A percentile compares a stretch with the other conserved stretches of the same genome.
phyloP scores from a whole-genome alignment of 805 yeast species.

The Barnettozyma siamensis region DNA sequence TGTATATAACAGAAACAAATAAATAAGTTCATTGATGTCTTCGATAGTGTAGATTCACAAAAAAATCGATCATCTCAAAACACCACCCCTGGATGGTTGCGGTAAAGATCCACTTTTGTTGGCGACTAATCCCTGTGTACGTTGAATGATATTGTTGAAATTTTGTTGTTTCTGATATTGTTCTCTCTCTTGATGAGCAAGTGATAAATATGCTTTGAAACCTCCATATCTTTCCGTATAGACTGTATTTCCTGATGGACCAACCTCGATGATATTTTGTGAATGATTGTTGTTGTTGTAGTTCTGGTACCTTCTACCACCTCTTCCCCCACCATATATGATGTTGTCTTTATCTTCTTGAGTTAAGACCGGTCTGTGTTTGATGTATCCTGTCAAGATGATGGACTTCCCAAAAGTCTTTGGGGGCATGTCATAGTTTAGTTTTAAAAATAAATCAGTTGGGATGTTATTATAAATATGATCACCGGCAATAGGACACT shows the following conservation, averaged over 20 bases:
- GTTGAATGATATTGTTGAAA: constrained; percentile 11
- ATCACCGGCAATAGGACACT: constrained; percentile 32
- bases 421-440: constrained; percentile 58
- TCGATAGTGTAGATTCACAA: no score
- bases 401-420: constrained; percentile 64
- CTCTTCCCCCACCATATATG: constrained; percentile 39
- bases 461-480: constrained; percentile 33
- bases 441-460: constrained; percentile 34
- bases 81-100: constrained; percentile 22
- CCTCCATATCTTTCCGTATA: constrained; percentile 48
- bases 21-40: not conserved
- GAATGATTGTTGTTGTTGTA: constrained; percentile 25
- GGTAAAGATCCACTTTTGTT: constrained; percentile 10
- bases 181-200: constrained; percentile 15
- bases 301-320: constrained; percentile 24
- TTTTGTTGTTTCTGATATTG: constrained; percentile 14
- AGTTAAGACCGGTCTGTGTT: constrained; percentile 55
- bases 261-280: constrained; percentile 38
- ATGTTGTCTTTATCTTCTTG: constrained; percentile 65
- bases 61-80: constrained; percentile 22
- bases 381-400: constrained; percentile 72
- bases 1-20: not conserved
- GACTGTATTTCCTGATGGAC: constrained; percentile 42
- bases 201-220: constrained; percentile 36
- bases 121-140: constrained; percentile 3